These are phyloP conservation scores for Boletus mariae DNA, from an alignment of 1,284 basidiomycete genomes.

Conservation along the genomic window DNA sequence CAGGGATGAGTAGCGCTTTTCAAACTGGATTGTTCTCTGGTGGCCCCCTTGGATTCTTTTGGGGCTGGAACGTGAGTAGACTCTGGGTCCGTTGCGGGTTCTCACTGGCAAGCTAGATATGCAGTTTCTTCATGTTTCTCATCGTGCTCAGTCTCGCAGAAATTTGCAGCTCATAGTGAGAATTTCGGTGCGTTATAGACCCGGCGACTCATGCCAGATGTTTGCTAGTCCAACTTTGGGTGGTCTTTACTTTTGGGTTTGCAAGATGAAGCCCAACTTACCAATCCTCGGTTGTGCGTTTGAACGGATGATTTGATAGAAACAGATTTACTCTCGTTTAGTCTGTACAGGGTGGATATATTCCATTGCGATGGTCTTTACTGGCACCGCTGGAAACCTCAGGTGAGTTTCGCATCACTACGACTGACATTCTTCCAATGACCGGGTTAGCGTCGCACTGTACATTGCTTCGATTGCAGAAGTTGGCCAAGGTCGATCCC, in stretches of 20 bases:
- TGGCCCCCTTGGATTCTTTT: conserved; percentile 56
- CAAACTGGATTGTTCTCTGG: conserved; percentile 59
- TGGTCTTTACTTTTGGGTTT: conserved; percentile 63
- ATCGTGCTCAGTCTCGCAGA: conserved; percentile 57
- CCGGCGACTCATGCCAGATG: background rate
- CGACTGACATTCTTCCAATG: background rate
- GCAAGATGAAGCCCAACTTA: conserved; percentile 55
- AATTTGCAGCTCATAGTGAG: conserved; percentile 58
- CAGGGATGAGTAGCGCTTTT: conserved; percentile 57
- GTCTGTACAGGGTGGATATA: conserved; percentile 61
- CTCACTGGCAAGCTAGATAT: conserved; percentile 38
- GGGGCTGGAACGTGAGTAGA: conserved; percentile 59
- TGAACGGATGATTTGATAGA: background rate
- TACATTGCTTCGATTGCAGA: conserved; percentile 55
- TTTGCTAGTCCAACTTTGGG: conserved; percentile 49
- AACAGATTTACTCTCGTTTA: conserved; percentile 16
- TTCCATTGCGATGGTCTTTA: conserved; percentile 58
- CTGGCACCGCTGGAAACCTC: conserved; percentile 57
- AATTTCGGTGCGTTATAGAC: background rate
- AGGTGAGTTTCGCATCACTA: conserved; percentile 33
- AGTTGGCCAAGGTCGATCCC: conserved; percentile 43
- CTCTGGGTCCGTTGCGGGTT: background rate
- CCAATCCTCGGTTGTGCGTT: conserved; percentile 54
- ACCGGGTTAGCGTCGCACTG: conserved; percentile 43
- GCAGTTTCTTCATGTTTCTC: conserved; percentile 58